Evolutionary conservation across 345 rosid species (phyloP), one percentile per base, ranked within the genome.

Genomic region (Moringa oleifera): DNA sequence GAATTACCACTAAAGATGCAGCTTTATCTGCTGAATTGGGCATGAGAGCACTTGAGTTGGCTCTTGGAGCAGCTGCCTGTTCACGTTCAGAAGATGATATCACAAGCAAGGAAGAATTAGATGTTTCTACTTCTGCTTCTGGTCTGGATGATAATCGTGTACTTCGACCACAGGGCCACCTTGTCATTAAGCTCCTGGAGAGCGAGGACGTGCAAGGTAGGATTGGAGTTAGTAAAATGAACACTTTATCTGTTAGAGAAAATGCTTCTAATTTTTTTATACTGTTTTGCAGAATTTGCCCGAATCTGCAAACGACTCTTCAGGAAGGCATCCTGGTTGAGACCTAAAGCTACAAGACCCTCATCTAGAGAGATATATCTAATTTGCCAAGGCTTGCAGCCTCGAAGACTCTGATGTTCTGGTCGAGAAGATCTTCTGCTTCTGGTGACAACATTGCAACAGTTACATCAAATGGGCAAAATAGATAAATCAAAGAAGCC

Each of bases 291-390:
- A 90, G 96, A 83, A 65, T 75, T 94, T 71, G 79, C 69, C 69
- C 64, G 59, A 62, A 81, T 88, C 18, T 90, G 99, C 85, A 86
- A 80, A 64, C 87, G 96, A 15, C 78, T 88, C 25, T 88, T 94
- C 68, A 75, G 71, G 63, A 94, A 90, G 82, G 83, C 93, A 9
- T 85, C 96, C 24, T 85, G 89, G 97, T 71, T 90, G 75, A 82
- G 99, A 71, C 97, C 99, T 16, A 94, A 88, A 78, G 97, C 99
- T 55, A 88, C 96, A 46, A 80, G 96, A 79, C 76, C 96, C 22
- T 88, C 99, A 33, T 94, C 99, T 19, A 83, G 96, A 80, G 95
- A 90, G 76, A 94, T 90, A 61, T 93, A 88, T 75, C 81, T 86
- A 74, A 88, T 90, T 46, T 88, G 95, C 72, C 97, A 85, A 78